Conservation (phyloP, 805 yeast species). For the Suhomyces kilbournensis region DNA sequence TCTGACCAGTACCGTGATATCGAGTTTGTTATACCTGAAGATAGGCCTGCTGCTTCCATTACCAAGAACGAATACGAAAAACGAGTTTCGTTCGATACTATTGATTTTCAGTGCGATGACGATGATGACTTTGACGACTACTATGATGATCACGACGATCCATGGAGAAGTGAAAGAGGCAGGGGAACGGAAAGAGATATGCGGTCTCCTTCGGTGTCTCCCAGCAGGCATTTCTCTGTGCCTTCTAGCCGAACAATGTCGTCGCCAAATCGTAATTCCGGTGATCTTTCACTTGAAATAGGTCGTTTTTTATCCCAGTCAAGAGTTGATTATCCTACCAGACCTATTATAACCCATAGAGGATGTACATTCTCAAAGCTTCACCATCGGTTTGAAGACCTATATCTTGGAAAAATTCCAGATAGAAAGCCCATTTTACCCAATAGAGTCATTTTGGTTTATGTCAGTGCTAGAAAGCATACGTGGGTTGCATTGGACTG, state of each 20-base stretch:
- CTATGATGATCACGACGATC: constrained; percentile 1
- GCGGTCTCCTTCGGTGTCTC: constrained; percentile 7
- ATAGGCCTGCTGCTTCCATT: constrained; percentile 5
- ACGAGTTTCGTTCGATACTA: constrained; percentile 55
- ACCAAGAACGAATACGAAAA: constrained; percentile 17
- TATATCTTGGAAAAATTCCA: constrained; percentile 38
- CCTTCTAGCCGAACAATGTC: constrained; percentile 4
- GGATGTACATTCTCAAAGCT: constrained; percentile 45
- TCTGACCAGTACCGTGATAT: constrained; percentile 22
- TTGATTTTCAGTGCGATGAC: constrained; percentile 35
- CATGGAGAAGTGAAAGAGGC: background rate
- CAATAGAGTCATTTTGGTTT: constrained; percentile 56
- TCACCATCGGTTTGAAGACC: constrained; percentile 46
- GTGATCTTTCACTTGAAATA: constrained; percentile 6
- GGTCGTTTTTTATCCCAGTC: constrained; percentile 7
- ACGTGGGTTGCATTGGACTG: constrained; percentile 85
- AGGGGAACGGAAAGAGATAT: constrained; percentile 5
- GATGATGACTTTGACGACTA: constrained; percentile 16
- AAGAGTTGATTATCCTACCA: constrained; percentile 33
- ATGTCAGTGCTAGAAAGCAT: constrained; percentile 67
- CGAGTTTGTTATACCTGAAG: constrained; percentile 14
- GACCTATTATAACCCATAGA: constrained; percentile 38
- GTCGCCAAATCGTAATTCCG: background rate
- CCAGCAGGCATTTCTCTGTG: constrained; percentile 5
- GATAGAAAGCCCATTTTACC: constrained; percentile 43